phyloP scores from a whole-genome alignment of 78 protist genomes.

The Mastigamoeba balamuthi region DNA sequence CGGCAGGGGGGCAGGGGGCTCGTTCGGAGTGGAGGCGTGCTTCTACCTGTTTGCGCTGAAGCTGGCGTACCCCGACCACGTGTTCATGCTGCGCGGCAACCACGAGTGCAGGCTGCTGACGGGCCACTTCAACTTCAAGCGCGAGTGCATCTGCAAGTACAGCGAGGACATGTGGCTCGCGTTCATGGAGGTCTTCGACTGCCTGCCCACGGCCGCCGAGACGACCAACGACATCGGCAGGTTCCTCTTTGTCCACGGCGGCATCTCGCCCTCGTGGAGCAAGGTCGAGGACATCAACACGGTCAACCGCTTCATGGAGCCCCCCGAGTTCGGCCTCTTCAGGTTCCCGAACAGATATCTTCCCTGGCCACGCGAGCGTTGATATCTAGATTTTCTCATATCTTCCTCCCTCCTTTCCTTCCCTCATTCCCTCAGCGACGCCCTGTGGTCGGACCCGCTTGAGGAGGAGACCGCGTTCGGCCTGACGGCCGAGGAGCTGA shows the following conservation, averaged over 20 bases:
- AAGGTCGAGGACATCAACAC: conserved; percentile 22
- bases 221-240: conserved; percentile 1
- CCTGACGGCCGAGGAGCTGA: background rate
- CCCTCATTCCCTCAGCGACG: conserved; percentile 22
- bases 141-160: too few species aligned
- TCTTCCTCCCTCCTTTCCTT: too few species aligned
- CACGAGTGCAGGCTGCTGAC: too few species aligned
- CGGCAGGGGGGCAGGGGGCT: too few species aligned
- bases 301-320: conserved; percentile 60
- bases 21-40: too few species aligned
- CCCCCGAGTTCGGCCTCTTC: conserved; percentile 64
- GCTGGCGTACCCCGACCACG: too few species aligned
- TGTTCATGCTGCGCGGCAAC: too few species aligned
- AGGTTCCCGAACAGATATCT: too few species aligned
- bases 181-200: conserved; percentile 38
- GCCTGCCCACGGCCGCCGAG: conserved; percentile 63
- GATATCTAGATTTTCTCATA: background rate
- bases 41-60: too few species aligned
- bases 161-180: too few species aligned
- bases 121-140: too few species aligned
- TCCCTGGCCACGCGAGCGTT: too few species aligned
- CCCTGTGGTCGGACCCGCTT: conserved; percentile 79
- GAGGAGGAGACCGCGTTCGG: conserved; percentile 31
- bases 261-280: background rate
- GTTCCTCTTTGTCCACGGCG: conserved; percentile 58